Evolutionary conservation across 108 stramenopile species (phyloP).

Genomic region (Nitzschia palea): DNA sequence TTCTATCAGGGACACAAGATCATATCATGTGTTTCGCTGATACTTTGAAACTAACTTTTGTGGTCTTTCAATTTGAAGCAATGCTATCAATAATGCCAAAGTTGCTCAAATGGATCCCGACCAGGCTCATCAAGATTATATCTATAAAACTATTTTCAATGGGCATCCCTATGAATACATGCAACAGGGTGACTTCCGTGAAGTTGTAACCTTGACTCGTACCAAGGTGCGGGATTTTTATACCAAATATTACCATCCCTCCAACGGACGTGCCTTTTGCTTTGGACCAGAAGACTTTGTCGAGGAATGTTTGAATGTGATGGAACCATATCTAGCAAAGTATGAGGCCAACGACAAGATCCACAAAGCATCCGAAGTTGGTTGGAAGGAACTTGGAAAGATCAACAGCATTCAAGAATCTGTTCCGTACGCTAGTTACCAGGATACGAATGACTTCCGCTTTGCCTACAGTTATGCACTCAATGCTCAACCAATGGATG

Average conservation of each 20-base stretch:
- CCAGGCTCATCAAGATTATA: constrained; percentile 59
- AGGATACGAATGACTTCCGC: constrained; percentile 53
- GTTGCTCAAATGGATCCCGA: constrained; percentile 90
- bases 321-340: constrained; percentile 48
- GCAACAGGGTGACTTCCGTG: constrained; percentile 86
- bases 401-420: constrained; percentile 30
- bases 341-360: constrained; percentile 49
- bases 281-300: constrained; percentile 87
- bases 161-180: constrained; percentile 83
- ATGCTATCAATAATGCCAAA: constrained; percentile 88
- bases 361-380: constrained; percentile 35
- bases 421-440: constrained; percentile 47
- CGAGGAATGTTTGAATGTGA: constrained; percentile 46
- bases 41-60: not conserved
- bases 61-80: constrained; percentile 12
- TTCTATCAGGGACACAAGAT: constrained; percentile 22
- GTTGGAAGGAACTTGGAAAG: constrained; percentile 43
- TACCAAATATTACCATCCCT: constrained; percentile 87
- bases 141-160: constrained; percentile 83
- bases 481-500: constrained; percentile 67
- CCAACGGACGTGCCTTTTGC: constrained; percentile 90
- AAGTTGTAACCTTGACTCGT: constrained; percentile 80
- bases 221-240: constrained; percentile 89
- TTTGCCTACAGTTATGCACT: constrained; percentile 86
- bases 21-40: not conserved